These are phyloP conservation scores for Neoboletus magnificus DNA, from an alignment of 768 basidiomycete genomes.

Conservation along the genomic window DNA sequence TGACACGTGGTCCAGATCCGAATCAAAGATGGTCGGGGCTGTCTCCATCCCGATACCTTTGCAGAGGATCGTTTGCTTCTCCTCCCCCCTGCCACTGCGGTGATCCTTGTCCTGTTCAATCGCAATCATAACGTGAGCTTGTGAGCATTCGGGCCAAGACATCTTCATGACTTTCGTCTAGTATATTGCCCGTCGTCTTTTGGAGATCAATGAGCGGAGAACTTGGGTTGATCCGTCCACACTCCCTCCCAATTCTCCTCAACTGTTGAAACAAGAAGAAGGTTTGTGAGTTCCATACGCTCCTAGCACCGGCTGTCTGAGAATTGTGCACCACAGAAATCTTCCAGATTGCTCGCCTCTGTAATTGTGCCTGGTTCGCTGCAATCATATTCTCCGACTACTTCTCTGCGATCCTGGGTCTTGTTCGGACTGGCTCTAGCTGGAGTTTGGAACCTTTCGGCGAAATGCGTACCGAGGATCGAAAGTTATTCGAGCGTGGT, in stretches of 20 bases:
- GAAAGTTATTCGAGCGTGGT: constrained; percentile 70
- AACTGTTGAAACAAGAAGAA: constrained; percentile 56
- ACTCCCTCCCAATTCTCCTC: constrained; percentile 32
- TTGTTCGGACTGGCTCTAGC: constrained; percentile 66
- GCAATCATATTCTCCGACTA: constrained; percentile 80
- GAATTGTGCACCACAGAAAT: constrained; percentile 46
- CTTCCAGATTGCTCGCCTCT: constrained; percentile 77
- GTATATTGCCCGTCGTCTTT: constrained; percentile 76
- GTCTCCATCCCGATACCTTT: constrained; percentile 67
- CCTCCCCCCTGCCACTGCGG: constrained; percentile 74
- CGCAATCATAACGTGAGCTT: constrained; percentile 80
- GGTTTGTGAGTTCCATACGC: constrained; percentile 16
- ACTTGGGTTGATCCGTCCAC: constrained; percentile 55
- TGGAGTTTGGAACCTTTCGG: constrained; percentile 79
- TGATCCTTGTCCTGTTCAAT: constrained; percentile 79
- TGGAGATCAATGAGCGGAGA: constrained; percentile 78
- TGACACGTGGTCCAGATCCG: constrained; percentile 20
- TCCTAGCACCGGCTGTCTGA: neutral
- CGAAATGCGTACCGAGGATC: constrained; percentile 63
- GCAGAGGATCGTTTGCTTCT: constrained; percentile 75
- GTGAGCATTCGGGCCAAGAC: neutral
- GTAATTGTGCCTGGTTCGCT: constrained; percentile 82
- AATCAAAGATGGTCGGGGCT: constrained; percentile 59
- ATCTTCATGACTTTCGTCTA: constrained; percentile 25
- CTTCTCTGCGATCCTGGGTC: constrained; percentile 76